Evolutionary conservation across 108 stramenopile genomes (phyloP).

Genomic region (Thalassiosira profunda): DNA sequence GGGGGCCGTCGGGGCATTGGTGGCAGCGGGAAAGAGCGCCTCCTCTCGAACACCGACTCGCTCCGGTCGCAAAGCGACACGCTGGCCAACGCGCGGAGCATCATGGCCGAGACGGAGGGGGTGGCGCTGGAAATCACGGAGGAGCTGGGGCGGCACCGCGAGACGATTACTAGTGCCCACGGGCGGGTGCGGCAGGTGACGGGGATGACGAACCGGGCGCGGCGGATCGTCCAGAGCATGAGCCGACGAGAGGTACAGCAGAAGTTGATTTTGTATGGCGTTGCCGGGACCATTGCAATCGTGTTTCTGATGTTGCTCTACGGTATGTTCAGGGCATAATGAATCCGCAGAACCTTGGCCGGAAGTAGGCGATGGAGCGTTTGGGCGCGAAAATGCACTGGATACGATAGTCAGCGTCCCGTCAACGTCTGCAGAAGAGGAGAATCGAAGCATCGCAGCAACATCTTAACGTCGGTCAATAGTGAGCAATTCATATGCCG

Average conservation of each 20-base stretch:
- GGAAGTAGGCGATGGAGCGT: too few relatives aligned
- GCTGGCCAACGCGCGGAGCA: conserved; percentile 87
- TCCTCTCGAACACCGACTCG: conserved; percentile 73
- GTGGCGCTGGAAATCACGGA: conserved; percentile 95
- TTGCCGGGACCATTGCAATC: conserved; percentile 68
- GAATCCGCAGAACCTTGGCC: too few relatives aligned
- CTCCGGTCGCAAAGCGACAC: conserved; percentile 85
- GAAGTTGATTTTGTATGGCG: conserved; percentile 89
- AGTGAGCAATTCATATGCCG: too few relatives aligned
- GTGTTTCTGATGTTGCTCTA: conserved; percentile 46
- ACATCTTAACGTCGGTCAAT: too few relatives aligned
- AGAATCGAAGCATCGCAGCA: too few relatives aligned
- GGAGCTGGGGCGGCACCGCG: conserved; percentile 92
- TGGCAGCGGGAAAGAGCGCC: conserved; percentile 47
- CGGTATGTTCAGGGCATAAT: conserved; percentile 21
- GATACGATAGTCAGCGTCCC: too few relatives aligned
- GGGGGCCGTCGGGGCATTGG: conserved; percentile 3
- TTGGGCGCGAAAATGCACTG: too few relatives aligned
- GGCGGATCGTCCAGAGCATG: conserved; percentile 93
- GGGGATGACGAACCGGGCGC: conserved; percentile 90
- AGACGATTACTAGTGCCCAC: conserved; percentile 90
- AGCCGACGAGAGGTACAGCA: conserved; percentile 91
- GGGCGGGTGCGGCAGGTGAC: conserved; percentile 89
- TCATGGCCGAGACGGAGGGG: conserved; percentile 96
- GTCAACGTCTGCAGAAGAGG: too few relatives aligned